Conservation (phyloP, 2,329 filamentous ascomycete species). For the Chalaropsis thielavioides region DNA sequence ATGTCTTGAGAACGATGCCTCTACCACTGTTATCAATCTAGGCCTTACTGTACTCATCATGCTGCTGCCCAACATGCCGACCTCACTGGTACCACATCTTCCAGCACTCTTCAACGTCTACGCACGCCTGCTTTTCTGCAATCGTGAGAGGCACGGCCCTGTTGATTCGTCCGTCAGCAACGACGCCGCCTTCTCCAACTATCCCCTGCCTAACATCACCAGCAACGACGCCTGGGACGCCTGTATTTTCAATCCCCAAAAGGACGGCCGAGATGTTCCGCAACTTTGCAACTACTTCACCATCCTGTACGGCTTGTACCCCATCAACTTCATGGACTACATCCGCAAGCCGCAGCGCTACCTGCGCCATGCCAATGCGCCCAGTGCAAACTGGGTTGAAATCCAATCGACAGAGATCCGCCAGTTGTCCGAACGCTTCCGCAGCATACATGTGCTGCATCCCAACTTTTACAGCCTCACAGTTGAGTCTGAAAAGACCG, state of each 20-base stretch:
- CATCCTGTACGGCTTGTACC: conserved; percentile 69
- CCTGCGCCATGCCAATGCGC: conserved; percentile 56
- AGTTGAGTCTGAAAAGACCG: conserved; percentile 63
- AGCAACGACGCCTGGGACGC: conserved; percentile 46
- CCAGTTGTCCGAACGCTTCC: conserved; percentile 59
- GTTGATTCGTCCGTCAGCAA: conserved; percentile 21
- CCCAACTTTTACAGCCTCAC: conserved; percentile 75
- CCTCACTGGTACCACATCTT: conserved; percentile 51
- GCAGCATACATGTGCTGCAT: conserved; percentile 59
- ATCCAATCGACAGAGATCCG: conserved; percentile 66
- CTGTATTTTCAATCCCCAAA: conserved; percentile 44
- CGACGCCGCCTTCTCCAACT: conserved; percentile 13
- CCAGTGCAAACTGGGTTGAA: conserved; percentile 58
- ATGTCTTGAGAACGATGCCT: conserved; percentile 64
- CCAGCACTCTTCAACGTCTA: conserved; percentile 71
- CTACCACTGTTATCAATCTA: conserved; percentile 60
- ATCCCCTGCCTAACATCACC: conserved; percentile 19
- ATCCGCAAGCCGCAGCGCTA: conserved; percentile 70
- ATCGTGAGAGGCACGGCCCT: conserved; percentile 36
- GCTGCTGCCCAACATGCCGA: conserved; percentile 69
- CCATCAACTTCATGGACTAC: conserved; percentile 75
- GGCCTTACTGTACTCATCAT: conserved; percentile 64
- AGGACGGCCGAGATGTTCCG: conserved; percentile 46
- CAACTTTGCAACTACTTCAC: conserved; percentile 65
- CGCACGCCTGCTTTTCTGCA: conserved; percentile 66